These are phyloP conservation scores for Microcyclosporella mali DNA, from an alignment of 2,329 filamentous ascomycete species.

Conservation along the genomic window DNA sequence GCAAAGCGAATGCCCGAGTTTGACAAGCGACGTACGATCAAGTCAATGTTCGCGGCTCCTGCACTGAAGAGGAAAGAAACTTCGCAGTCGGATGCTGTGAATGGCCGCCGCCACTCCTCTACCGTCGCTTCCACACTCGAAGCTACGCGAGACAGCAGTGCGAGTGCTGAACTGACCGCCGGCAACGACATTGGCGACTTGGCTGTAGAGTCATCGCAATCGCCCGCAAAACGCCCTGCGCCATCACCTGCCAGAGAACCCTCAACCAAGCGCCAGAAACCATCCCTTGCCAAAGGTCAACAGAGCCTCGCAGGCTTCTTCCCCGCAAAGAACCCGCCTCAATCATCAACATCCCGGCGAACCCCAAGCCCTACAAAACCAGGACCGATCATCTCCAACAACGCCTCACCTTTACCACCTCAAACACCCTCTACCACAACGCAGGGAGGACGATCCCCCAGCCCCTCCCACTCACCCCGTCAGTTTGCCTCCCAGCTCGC, in stretches of 20 bases:
- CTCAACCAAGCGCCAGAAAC: conserved; percentile 48
- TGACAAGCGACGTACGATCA: conserved; percentile 74
- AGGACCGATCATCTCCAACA: too few species aligned
- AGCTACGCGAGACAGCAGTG: not conserved
- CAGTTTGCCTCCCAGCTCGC: conserved; percentile 20
- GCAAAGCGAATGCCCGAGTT: conserved; percentile 85
- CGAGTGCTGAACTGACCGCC: not conserved
- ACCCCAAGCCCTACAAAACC: too few species aligned
- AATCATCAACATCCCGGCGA: conserved; percentile 1
- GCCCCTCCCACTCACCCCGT: conserved; percentile 17
- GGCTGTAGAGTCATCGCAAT: not conserved
- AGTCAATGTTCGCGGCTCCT: conserved; percentile 72
- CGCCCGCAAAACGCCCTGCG: conserved; percentile 33
- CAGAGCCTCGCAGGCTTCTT: conserved; percentile 74
- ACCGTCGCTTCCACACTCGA: too few species aligned
- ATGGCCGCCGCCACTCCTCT: too few species aligned
- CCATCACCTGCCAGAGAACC: conserved; percentile 21
- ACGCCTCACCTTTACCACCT: too few species aligned
- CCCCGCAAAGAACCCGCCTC: conserved; percentile 47
- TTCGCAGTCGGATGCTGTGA: conserved; percentile 3
- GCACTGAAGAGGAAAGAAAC: conserved; percentile 40
- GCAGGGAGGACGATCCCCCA: conserved; percentile 7
- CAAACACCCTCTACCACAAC: conserved; percentile 4
- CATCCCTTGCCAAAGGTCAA: conserved; percentile 44
- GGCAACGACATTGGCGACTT: not conserved